Percentiles rank a stretch among this genome's conserved stretches.
Evolutionary conservation across 805 yeast genomes (phyloP).

Genomic region (Wickerhamomyces subpelliculosus): DNA sequence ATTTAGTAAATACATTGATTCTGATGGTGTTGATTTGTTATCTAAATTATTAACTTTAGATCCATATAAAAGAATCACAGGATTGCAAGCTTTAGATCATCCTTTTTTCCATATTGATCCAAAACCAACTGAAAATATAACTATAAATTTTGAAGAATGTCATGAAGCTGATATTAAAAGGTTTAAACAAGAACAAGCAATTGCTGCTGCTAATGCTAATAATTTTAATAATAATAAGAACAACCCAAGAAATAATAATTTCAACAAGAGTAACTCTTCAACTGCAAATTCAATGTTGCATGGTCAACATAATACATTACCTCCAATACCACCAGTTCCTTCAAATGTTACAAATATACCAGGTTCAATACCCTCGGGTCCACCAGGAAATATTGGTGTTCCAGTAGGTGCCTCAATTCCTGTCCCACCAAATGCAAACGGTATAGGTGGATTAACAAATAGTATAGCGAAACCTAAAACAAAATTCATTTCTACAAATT

Average conservation of each 20-base stretch:
- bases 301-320: background rate
- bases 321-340: background rate
- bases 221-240: constrained; percentile 1
- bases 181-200: constrained; percentile 37
- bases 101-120: constrained; percentile 66
- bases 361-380: background rate
- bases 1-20: constrained; percentile 34
- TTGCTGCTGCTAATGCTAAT: no score
- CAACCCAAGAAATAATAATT: background rate
- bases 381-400: no score
- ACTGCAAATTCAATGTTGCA: no score
- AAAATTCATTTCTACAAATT: background rate
- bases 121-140: constrained; percentile 51
- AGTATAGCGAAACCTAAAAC: background rate
- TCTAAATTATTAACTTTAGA: constrained; percentile 58
- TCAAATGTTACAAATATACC: background rate
- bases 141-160: constrained; percentile 57
- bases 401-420: background rate
- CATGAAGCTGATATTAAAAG: constrained; percentile 80
- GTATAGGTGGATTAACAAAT: background rate
- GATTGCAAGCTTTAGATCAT: constrained; percentile 68
- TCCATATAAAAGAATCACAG: constrained; percentile 70
- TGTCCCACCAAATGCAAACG: background rate
- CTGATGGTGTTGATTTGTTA: constrained; percentile 47
- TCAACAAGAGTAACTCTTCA: background rate